Evolutionary conservation across 331 rosid genomes (phyloP), one percentile per base, ranked within the genome.

Genomic region (Phaseolus coccineus): DNA sequence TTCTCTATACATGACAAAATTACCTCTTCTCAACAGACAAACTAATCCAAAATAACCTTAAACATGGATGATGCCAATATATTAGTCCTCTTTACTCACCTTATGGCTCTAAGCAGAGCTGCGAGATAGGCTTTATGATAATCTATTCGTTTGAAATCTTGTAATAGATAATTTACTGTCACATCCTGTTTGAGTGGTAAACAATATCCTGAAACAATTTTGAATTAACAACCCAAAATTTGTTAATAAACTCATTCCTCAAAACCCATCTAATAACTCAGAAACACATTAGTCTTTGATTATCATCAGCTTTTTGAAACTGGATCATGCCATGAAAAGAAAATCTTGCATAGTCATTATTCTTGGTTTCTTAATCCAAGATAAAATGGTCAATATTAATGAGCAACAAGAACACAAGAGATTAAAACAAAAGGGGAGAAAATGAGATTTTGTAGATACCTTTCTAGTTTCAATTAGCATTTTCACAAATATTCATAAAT

Each of bases 101-200:
- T 82, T 57, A 92, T 85, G 51, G 91, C 91, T 78, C 77, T 81
- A 25, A 82, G 85, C 71, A 92, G 16, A 27, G 89, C 77, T 52
- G 86, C 77, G 30, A 92, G 89, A 83, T 92, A 89, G 28, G 71
- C 82, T 77, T 87, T 77, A 63, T 90, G 92, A 79, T 33, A 90
- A 42, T 85, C 67, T 58, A 89, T 69, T 78, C 94, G 76, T 31
- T 89, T 58, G 9, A 47, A 28, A 70, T 90, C 96, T 40, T 90
- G 82, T 5, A 86, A 47, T 7, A 80, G 8, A 46, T 86, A 85
- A 30, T 78, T 48, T 68, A 47, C 5, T 59, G 73, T 69, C 37
- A 4, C 81, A 31, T 57, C 15, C 30, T 79, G 33, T 0, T 56
- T 22, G 2, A 2, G 30, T 0, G 77, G 84, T 3, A 74, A 2